These are phyloP conservation scores for Apiospora rasikravindrae DNA, from an alignment of 2,329 filamentous ascomycete species.

Conservation along the genomic window DNA sequence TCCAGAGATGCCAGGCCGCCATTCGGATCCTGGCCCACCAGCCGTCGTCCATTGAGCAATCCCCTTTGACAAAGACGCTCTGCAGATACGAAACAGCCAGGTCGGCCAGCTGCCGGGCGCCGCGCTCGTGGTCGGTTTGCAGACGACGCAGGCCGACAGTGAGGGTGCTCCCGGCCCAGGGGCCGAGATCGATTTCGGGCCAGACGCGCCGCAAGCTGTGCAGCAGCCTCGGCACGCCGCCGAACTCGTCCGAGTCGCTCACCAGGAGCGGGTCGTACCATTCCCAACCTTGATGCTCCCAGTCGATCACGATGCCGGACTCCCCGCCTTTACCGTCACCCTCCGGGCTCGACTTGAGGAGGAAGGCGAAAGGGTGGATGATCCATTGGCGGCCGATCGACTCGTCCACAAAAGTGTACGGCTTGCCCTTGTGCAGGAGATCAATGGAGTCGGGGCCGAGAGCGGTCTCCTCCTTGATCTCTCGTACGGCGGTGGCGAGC, in stretches of 20 bases:
- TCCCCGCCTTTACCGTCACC: conserved; percentile 42
- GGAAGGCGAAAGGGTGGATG: conserved; percentile 66
- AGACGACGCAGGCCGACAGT: conserved; percentile 53
- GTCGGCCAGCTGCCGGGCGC: conserved; percentile 62
- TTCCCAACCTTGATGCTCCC: conserved; percentile 64
- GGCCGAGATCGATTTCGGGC: conserved; percentile 59
- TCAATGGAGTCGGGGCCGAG: conserved; percentile 53
- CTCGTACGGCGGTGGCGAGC: conserved; percentile 63
- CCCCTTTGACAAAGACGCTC: conserved; percentile 47
- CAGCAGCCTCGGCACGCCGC: conserved; percentile 61
- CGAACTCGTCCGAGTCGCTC: conserved; percentile 49
- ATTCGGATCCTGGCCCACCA: conserved; percentile 64
- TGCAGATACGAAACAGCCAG: conserved; percentile 57
- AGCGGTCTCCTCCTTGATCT: conserved; percentile 66
- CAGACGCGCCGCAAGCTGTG: conserved; percentile 64
- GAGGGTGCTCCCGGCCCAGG: conserved; percentile 50
- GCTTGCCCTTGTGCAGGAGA: conserved; percentile 62
- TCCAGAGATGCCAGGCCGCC: conserved; percentile 67
- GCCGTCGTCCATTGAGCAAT: conserved; percentile 36
- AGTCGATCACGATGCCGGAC: conserved; percentile 59
- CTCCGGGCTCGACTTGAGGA: conserved; percentile 47
- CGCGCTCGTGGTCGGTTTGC: conserved; percentile 62
- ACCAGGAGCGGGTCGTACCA: conserved; percentile 62
- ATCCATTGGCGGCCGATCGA: conserved; percentile 63
- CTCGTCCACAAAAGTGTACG: conserved; percentile 61